A percentile compares a stretch with the other conserved stretches of the same genome.
Conservation (phyloP, 768 basidiomycete species). For the Tulasnella sp. region DNA sequence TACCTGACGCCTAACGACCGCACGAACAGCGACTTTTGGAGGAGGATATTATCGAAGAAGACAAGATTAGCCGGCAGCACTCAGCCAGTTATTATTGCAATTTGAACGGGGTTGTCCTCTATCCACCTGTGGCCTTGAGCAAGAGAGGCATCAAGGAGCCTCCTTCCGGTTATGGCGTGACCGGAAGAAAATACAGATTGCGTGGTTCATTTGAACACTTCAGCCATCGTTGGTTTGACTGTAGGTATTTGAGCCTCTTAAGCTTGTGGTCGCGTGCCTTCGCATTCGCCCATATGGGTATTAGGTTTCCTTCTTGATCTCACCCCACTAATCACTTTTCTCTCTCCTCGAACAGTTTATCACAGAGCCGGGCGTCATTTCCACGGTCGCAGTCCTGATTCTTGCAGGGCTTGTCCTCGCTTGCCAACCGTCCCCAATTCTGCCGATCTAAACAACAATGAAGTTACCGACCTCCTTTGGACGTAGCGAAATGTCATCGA, state of each 20-base stretch:
- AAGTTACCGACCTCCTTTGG: not conserved
- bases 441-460: too few relatives aligned
- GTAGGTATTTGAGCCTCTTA: conserved; percentile 1
- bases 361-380: conserved; percentile 13
- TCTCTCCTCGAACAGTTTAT: conserved; percentile 12
- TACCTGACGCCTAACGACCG: too few relatives aligned
- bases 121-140: too few relatives aligned
- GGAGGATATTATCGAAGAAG: not conserved
- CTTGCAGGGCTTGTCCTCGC: not conserved
- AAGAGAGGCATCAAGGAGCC: too few relatives aligned
- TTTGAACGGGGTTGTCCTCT: too few relatives aligned
- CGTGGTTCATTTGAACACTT: conserved; percentile 2
- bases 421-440: too few relatives aligned
- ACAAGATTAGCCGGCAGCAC: too few relatives aligned
- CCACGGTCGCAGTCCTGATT: conserved; percentile 9
- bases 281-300: not conserved
- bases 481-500: conserved; percentile 11
- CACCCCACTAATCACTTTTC: not conserved
- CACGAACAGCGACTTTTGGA: too few relatives aligned
- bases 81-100: too few relatives aligned
- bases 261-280: not conserved
- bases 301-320: not conserved
- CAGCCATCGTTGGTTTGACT: conserved; percentile 14
- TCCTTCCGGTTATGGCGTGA: not conserved
- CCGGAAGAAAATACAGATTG: conserved; percentile 6